Conservation (phyloP, 2,329 filamentous ascomycete genomes). For the Aureobasidium leucospermi region DNA sequence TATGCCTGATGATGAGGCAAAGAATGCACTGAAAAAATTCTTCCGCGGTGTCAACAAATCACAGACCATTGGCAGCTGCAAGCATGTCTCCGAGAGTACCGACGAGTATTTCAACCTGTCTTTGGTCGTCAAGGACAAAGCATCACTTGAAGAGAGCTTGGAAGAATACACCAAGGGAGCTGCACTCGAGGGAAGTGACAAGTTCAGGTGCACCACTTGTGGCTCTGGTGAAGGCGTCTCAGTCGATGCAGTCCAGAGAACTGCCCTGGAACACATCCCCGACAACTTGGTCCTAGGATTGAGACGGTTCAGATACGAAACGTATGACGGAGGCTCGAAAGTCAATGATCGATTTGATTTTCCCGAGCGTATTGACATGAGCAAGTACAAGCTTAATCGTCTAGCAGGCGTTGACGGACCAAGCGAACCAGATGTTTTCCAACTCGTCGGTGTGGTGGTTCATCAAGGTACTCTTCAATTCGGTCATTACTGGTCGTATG, state of each 20-base stretch:
- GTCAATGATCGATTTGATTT: slow-evolving; percentile 95
- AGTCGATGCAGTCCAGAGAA: slow-evolving; percentile 88
- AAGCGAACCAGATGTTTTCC: slow-evolving; percentile 67
- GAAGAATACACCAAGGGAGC: slow-evolving; percentile 95
- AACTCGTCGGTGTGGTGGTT: slow-evolving; percentile 89
- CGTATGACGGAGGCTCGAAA: slow-evolving; percentile 72
- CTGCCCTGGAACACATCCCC: slow-evolving; percentile 85
- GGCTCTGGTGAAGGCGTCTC: slow-evolving; percentile 50
- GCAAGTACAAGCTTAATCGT: slow-evolving; percentile 80
- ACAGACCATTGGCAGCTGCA: slow-evolving; percentile 89
- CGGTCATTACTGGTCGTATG: slow-evolving; percentile 95
- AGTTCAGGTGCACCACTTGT: slow-evolving; percentile 92
- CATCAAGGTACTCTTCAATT: slow-evolving; percentile 89
- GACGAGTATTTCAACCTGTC: slow-evolving; percentile 94
- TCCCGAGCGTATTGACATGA: slow-evolving; percentile 75
- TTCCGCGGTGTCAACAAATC: slow-evolving; percentile 90
- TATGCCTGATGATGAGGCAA: slow-evolving; percentile 59
- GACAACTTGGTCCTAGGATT: slow-evolving; percentile 94
- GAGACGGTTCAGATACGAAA: slow-evolving; percentile 78
- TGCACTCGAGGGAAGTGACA: slow-evolving; percentile 94
- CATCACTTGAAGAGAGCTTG: slow-evolving; percentile 73
- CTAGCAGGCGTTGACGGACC: slow-evolving; percentile 56
- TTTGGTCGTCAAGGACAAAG: slow-evolving; percentile 92
- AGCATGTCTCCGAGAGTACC: slow-evolving; percentile 82
- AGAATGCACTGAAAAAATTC: slow-evolving; percentile 68